A percentile compares a stretch with the other conserved stretches of the same genome.
These are phyloP conservation scores for Skeletonema tropicum DNA, from an alignment of 108 stramenopile species.

Conservation along the genomic window DNA sequence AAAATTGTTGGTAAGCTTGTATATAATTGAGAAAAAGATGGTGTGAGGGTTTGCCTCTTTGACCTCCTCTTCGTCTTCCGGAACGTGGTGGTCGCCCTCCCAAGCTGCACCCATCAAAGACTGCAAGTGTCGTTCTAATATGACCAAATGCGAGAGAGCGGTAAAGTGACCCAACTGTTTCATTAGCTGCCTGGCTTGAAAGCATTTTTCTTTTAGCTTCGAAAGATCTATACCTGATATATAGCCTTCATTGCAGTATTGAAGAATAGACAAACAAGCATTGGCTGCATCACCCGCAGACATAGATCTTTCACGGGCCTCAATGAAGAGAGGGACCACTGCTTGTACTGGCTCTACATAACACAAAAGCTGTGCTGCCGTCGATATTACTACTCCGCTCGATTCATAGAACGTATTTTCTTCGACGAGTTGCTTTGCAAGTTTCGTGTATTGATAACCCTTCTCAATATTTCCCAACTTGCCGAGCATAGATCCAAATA, in stretches of 20 bases:
- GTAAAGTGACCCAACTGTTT: neutral
- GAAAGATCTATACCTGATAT: neutral
- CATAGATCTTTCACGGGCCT: neutral
- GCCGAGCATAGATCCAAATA: neutral
- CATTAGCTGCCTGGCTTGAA: neutral
- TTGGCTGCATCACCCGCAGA: neutral
- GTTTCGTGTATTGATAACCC: neutral
- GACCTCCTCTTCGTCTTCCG: neutral
- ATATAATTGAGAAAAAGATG: neutral
- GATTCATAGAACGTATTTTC: neutral
- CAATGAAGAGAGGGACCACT: neutral
- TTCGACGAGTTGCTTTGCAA: neutral
- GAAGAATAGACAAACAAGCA: neutral
- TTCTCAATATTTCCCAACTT: neutral
- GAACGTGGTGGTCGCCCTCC: neutral
- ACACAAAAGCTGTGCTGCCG: neutral
- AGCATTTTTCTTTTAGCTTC: neutral
- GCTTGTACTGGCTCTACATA: constrained; percentile 4
- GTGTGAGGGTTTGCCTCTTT: neutral
- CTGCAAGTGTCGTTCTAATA: constrained; percentile 1
- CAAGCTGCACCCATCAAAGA: neutral
- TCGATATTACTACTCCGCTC: neutral
- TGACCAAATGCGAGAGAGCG: neutral
- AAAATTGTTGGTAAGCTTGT: neutral
- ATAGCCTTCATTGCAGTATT: neutral